These are phyloP conservation scores for Aspergillus sp. DNA, from an alignment of 2,329 filamentous ascomycete species.

Conservation along the genomic window DNA sequence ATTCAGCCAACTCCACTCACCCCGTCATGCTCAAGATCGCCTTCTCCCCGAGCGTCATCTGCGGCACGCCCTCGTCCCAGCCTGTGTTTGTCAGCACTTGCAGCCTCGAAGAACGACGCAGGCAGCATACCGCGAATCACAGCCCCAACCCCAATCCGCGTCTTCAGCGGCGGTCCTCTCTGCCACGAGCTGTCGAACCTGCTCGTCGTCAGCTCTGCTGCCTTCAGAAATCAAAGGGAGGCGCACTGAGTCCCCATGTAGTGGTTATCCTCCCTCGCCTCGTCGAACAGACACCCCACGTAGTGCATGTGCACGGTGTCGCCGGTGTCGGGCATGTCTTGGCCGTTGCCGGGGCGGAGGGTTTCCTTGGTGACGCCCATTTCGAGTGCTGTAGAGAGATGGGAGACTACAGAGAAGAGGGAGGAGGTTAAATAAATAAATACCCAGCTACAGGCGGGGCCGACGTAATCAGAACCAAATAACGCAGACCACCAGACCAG, in stretches of 20 bases:
- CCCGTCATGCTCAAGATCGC: slow-evolving; percentile 70
- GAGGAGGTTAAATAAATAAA: not conserved
- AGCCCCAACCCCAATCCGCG: slow-evolving; percentile 67
- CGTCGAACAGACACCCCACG: slow-evolving; percentile 75
- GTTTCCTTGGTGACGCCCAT: slow-evolving; percentile 69
- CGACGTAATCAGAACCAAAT: not conserved
- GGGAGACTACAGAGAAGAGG: not conserved
- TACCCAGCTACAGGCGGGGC: not conserved
- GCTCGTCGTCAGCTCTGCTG: slow-evolving; percentile 2
- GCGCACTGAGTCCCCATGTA: slow-evolving; percentile 61
- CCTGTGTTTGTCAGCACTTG: slow-evolving; percentile 33
- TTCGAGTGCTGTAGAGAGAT: slow-evolving; percentile 7
- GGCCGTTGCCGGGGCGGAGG: slow-evolving; percentile 51
- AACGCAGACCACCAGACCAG: too few species aligned
- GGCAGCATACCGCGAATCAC: slow-evolving; percentile 68
- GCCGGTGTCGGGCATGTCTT: slow-evolving; percentile 52
- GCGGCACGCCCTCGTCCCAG: slow-evolving; percentile 74
- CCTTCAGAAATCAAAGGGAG: not conserved
- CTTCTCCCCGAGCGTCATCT: slow-evolving; percentile 88
- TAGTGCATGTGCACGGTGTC: slow-evolving; percentile 82
- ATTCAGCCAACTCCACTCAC: slow-evolving; percentile 39
- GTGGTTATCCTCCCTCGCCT: slow-evolving; percentile 49
- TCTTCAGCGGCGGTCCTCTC: slow-evolving; percentile 63
- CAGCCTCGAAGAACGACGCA: not conserved
- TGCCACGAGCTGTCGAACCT: slow-evolving; percentile 81